phyloP scores from a whole-genome alignment of 306 rosid species.

The Rosa lucieae region DNA sequence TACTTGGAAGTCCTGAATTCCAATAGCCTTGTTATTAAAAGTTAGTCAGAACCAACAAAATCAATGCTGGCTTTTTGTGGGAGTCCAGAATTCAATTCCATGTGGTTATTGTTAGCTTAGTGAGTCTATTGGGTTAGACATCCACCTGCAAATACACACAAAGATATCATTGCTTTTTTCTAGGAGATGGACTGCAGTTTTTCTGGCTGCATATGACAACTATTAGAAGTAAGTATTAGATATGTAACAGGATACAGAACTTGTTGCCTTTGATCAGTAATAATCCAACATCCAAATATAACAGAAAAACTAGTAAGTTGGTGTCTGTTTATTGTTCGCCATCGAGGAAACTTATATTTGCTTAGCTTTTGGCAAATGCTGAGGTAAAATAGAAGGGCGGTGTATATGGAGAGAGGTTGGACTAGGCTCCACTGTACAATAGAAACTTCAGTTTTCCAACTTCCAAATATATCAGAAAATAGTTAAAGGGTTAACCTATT shows the following conservation, averaged over 20 bases:
- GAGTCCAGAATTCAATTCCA: background rate
- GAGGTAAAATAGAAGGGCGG: background rate
- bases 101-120: background rate
- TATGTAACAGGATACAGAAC: background rate
- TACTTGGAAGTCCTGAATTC: background rate
- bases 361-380: background rate
- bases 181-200: background rate
- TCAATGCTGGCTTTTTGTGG: background rate
- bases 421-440: background rate
- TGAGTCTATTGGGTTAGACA: background rate
- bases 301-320: background rate
- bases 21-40: background rate
- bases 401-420: background rate
- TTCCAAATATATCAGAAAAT: background rate
- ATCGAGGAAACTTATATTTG: background rate
- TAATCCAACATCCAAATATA: background rate
- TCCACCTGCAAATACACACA: background rate
- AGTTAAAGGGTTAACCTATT: background rate
- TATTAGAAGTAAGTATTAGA: background rate
- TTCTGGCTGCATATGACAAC: background rate
- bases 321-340: background rate
- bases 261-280: background rate
- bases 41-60: slow-evolving; percentile 7
- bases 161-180: background rate
- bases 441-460: background rate